phyloP scores from a whole-genome alignment of 495 filamentous ascomycete genomes.

The Tuber umbilicatum region DNA sequence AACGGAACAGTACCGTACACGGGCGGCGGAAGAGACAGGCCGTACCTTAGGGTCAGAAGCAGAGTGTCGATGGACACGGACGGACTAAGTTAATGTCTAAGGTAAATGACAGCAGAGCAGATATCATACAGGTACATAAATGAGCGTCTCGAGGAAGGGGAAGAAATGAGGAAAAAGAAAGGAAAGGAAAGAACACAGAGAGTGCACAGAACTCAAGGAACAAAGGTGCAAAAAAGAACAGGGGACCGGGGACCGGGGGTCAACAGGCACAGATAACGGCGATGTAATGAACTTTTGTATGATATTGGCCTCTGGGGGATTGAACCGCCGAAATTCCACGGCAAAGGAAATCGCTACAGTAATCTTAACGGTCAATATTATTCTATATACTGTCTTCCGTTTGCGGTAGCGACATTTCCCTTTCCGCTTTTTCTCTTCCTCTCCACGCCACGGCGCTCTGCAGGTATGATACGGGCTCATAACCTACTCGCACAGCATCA shows the following conservation, averaged over 20 bases:
- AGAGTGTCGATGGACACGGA: background rate
- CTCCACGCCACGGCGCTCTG: background rate
- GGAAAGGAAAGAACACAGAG: background rate
- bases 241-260: background rate
- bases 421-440: background rate
- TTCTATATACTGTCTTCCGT: background rate
- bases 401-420: background rate
- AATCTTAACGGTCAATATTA: background rate
- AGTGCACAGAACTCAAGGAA: background rate
- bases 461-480: background rate
- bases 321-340: background rate
- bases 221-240: background rate
- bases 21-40: constrained; percentile 1
- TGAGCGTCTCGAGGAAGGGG: background rate
- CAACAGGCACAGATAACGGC: background rate
- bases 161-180: background rate
- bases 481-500: too few species aligned
- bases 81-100: background rate
- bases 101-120: background rate
- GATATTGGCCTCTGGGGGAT: background rate
- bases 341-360: background rate
- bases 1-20: background rate
- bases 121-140: background rate
- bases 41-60: background rate
- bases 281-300: background rate